Evolutionary conservation across 108 stramenopile genomes (phyloP).

Genomic region (Nitzschia putrida): DNA sequence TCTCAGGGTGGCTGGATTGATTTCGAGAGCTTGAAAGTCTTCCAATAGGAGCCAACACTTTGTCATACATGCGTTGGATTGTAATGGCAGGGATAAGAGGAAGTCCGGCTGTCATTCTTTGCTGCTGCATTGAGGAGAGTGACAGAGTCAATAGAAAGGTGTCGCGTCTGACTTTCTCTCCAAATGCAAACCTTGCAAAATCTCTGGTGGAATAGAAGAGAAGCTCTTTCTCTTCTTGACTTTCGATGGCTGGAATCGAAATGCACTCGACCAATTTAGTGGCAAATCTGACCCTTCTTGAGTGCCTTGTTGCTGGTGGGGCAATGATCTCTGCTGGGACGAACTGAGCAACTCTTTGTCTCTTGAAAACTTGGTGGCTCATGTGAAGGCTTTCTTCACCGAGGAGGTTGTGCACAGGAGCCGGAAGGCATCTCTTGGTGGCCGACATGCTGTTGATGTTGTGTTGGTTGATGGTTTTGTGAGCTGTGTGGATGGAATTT

Average conservation of each 20-base stretch:
- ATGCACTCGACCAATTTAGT: neutral
- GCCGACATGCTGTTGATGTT: too few species aligned
- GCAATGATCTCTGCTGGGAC: too few species aligned
- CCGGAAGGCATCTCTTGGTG: too few species aligned
- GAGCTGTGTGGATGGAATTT: too few species aligned
- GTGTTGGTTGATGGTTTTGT: too few species aligned
- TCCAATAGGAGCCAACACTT: neutral
- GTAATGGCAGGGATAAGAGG: neutral
- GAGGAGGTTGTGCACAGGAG: too few species aligned
- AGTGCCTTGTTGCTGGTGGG: neutral
- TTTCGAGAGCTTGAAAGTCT: too few species aligned
- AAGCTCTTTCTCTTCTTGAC: neutral
- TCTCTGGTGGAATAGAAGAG: constrained; percentile 4
- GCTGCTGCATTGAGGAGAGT: neutral
- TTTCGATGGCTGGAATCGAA: neutral
- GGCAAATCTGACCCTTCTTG: neutral
- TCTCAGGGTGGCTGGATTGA: too few species aligned
- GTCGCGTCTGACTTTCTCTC: neutral
- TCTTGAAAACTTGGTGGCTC: too few species aligned
- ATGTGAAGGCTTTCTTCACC: too few species aligned
- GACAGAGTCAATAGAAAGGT: neutral
- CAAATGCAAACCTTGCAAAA: constrained; percentile 1
- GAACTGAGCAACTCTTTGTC: too few species aligned
- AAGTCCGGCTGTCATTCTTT: neutral
- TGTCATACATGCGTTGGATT: constrained; percentile 2